Base-by-base conservation (phyloP, 768 basidiomycete species). In the Cubamyces sp. region DNA sequence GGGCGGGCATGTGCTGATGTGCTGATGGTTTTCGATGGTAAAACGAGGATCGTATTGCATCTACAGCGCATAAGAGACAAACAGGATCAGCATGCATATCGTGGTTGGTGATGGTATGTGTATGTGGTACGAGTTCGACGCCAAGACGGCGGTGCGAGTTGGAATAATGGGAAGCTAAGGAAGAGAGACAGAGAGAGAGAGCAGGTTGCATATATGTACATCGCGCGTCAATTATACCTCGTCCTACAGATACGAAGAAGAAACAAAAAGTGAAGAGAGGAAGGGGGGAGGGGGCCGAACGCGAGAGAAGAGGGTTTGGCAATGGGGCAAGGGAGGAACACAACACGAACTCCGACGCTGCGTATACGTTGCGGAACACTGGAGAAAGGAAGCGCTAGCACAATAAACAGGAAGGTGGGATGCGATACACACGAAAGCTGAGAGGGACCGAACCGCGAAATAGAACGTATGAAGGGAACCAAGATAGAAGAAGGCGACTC, bases 181-280 rank as follows among this genome's bases (percentile, higher is more conserved):
- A 30, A 19, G 18, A 37, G 15, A 39, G 53, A 25, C 53, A 54
- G 15, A 40, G 14, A 5, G 23, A 26, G 26, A 28, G 23, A 19
- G 23, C 26, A 54, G 16, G 14, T 25, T 54, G 39, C 53, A 54
- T 64, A 55, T 61, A 66, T 67, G 45, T 65, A 66, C 66, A 68
- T 66, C 64, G 60, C 64, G 60, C 64, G 61, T 57, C 61, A 48
- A 68, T 70, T 70, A 68, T 64, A 66, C 62, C 62, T 68, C 66
- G 61, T 65, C 60, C 55, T 57, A 60, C 48, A 57, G 34, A 34
- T 57, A 61, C 45, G 45, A 47, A 41, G 28, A 40, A n/a, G 41
- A 54, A 19, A 42, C 21, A 50, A 41, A 52, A 37, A 18, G 21
- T 5, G 42, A 30, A 21, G n/a, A 46, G 18, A 26, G 11, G 40